Conservation (phyloP, 108 stramenopile genomes). For the Fragilariopsis cylindrus region DNA sequence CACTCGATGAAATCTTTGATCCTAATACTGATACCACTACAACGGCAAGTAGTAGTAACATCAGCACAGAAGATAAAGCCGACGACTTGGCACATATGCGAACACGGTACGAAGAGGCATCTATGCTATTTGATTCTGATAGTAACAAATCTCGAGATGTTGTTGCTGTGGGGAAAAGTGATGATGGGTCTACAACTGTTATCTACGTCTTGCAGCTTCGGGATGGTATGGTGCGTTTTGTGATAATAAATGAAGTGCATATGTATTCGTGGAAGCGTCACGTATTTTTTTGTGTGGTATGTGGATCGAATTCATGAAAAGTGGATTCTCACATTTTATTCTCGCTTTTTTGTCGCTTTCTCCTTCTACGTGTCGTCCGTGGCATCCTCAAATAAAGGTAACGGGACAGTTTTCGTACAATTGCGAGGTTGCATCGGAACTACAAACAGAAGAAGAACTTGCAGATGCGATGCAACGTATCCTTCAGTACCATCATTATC, state of each 20-base stretch:
- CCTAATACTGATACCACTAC: constrained; percentile 1
- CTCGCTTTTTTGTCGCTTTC: too few species aligned
- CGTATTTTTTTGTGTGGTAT: too few species aligned
- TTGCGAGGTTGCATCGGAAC: constrained; percentile 26
- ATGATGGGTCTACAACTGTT: constrained; percentile 12
- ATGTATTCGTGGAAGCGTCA: too few species aligned
- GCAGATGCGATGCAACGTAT: constrained; percentile 42
- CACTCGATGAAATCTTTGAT: constrained; percentile 44
- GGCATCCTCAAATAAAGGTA: neutral
- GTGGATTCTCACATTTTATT: too few species aligned
- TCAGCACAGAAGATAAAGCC: neutral
- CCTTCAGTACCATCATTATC: constrained; percentile 54
- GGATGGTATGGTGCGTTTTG: constrained; percentile 22
- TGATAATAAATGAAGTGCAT: too few species aligned
- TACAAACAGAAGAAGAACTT: constrained; percentile 23
- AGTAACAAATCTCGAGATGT: constrained; percentile 53
- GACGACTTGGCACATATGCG: constrained; percentile 32
- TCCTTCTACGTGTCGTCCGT: too few species aligned
- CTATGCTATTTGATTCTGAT: constrained; percentile 44
- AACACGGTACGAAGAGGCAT: constrained; percentile 46
- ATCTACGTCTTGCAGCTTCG: constrained; percentile 60
- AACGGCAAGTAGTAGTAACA: too few species aligned
- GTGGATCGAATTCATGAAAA: too few species aligned
- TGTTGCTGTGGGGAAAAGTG: constrained; percentile 28
- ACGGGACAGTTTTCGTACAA: constrained; percentile 49